Base-by-base conservation (phyloP, 1,284 basidiomycete genomes). In the Ustilago loliicola region DNA sequence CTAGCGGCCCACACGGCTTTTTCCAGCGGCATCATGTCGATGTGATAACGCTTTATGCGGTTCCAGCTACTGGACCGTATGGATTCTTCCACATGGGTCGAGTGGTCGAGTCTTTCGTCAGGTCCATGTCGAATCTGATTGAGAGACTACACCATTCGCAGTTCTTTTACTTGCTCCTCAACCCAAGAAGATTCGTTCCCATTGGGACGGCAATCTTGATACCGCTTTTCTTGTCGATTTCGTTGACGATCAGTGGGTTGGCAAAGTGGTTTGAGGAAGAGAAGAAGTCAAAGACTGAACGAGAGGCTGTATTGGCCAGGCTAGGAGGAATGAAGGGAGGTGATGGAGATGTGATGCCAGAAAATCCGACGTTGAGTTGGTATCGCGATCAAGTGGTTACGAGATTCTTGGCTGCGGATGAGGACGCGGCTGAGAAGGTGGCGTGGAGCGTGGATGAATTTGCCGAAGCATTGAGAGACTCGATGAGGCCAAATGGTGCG, bases 71-170 rank as follows among this genome's bases (percentile, higher is more conserved):
- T 10, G 96, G 96, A 2, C 97, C 97, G 3, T 95, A 98, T 86
- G 97, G 97, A 0, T 99, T 98, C 87, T 91, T 94, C 88, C 91
- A 94, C 1, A 89, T 99, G 23, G 96, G 96, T 79, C 90, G 78
- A 9, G 48, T 83, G 17, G 58, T 78, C 50, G 85, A 85, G 61
- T 72, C 74, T 17, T 77, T 72, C 17, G 59, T 82, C n/a, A 69
- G 80, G 17, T 77, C 82, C 17, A 82, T 83, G 68, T 85, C 84
- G 29, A 86, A 86, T 34, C 67, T 86, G 32, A 61, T 85, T n/a
- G 85, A 86, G 61, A 68, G 85, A 17, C 61, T 86, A 34, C 85
- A 86, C 56, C 85, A 86, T 60, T 86, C 85, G 32, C 84, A 86
- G 47, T 86, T 85, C 72, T 80, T 86, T 66, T 86, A 85, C 50